Conservation (phyloP, 1,139 yeast species). For the Pichia kudriavzevii region DNA sequence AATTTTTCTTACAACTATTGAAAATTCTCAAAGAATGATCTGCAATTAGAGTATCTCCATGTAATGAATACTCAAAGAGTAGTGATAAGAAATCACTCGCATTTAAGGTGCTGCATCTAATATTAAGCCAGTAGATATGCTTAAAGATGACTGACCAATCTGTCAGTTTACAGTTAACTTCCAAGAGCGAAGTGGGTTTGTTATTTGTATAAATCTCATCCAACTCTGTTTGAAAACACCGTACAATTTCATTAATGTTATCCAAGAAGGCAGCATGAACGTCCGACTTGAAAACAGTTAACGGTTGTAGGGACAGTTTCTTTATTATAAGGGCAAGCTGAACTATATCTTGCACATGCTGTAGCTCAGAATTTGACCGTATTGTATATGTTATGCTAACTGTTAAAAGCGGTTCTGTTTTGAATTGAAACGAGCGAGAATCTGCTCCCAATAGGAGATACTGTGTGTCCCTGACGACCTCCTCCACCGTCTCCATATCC, state of each 20-base stretch:
- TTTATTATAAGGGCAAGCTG: conserved; percentile 7
- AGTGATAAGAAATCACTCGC: conserved; percentile 55
- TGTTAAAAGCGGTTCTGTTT: conserved; percentile 23
- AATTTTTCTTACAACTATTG: too few relatives aligned
- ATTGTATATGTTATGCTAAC: conserved; percentile 27
- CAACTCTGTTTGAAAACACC: conserved; percentile 3
- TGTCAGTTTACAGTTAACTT: conserved; percentile 39
- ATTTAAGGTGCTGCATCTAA: conserved; percentile 29
- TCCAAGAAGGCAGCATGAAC: neutral
- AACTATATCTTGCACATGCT: conserved; percentile 4
- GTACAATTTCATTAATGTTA: conserved; percentile 2
- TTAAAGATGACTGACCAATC: conserved; percentile 52
- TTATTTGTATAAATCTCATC: conserved; percentile 19
- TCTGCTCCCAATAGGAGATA: conserved; percentile 70
- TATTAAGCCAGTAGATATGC: conserved; percentile 40
- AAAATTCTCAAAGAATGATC: neutral
- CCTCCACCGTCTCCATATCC: conserved; percentile 14
- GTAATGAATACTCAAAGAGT: conserved; percentile 26
- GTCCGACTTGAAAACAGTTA: conserved; percentile 3
- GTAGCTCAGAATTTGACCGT: neutral
- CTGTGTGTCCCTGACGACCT: conserved; percentile 50
- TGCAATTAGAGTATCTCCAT: conserved; percentile 1
- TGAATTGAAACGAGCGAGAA: conserved; percentile 52
- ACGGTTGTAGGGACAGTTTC: conserved; percentile 1
- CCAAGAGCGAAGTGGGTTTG: conserved; percentile 23